Evolutionary conservation across 768 basidiomycete genomes (phyloP), one percentile per base, ranked within the genome.

Genomic region (Erythrobasidium yunnanense): DNA sequence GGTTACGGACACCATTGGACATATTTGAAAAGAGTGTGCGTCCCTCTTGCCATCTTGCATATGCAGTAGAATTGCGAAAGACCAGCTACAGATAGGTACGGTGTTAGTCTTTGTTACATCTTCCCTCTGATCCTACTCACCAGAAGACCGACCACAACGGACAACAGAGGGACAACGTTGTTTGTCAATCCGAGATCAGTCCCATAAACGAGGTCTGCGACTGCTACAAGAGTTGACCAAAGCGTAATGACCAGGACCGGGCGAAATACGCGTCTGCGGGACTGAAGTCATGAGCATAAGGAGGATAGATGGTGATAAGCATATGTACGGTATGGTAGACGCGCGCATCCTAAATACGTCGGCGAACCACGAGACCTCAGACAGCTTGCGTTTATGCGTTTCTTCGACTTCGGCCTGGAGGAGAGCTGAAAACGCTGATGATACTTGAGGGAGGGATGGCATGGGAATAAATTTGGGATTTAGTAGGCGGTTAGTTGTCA

Each of bases 121-220:
- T n/a, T n/a, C n/a, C n/a, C n/a, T n/a, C n/a, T n/a, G n/a, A n/a
- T n/a, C n/a, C n/a, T n/a, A n/a, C n/a, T n/a, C n/a, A 67, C 18
- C 7, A 68, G 52, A 8, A 67, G 46, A 32, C 66, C 55, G 20
- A 67, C 57, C 6, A 68, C 60, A 23, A 68, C 67, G n/a, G 46
- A 33, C n/a, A 68, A 50, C 23, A 68, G 29, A n/a, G 66, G 66
- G 15, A 67, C 49, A 5, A 67, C 65, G 46, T 55, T 55, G 53
- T 66, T 66, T 20, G 53, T 66, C 11, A 66, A 38, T 20, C 54
- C 57, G 32, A 66, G 34, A 27, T 22, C 29, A 17, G 49, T 63
- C n/a, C 56, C 52, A 33, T 63, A 63, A 4, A 66, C 20, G 11
- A 65, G 4, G 27, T 66, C 66, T 13, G 30, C 6, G 18, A 65